Base-by-base conservation (phyloP, 78 protist species). In the Dictyostelium intermedium region DNA sequence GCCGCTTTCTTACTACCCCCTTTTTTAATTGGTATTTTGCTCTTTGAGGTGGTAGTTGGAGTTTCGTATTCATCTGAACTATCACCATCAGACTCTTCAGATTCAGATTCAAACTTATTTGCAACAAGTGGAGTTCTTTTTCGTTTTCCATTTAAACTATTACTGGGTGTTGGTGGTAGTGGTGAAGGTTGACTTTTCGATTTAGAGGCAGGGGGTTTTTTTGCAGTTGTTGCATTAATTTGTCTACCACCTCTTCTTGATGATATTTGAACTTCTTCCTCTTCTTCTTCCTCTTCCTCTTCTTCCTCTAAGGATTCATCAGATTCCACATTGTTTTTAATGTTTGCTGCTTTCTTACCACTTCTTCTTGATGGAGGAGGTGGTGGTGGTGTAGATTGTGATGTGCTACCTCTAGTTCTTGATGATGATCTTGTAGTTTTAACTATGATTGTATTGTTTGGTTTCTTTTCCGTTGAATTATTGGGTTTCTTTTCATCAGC, bases 161-260 rank as follows among this genome's bases (percentile, higher is more conserved):
- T 73, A 34, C 13, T 73, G n/a, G 30, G 1, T 25, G 80, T 27
- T 76, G 78, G 73, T 66, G 30, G 1, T 25, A 50, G 50, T 76
- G 78, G 73, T 66, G 74, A n/a, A 27, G 39, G 39, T 73, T 27
- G 39, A 18, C 27, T 27, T 35, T 73, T 76, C 45, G 82, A 76
- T 76, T 76, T 76, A 7, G 47, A 30, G n/a, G 34, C 32, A 23
- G 82, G 27, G 20, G 47, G 47, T 76, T 76, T 76, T 9, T 76
- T 76, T 41, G 82, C 56, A 5, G 35, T 76, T 34, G 82, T 76
- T 76, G 82, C 41, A 39, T 80, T 80, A 47, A 47, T 80, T 30
- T 30, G 69, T 80, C 43, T 39, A 10, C 9, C 30, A 23, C 18
- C 16, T 39, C 32, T 39, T 39, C 61, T 39, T n/a, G 27, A 23